Conservation (phyloP, 208 protist species). For the Spongospora subterranea region DNA sequence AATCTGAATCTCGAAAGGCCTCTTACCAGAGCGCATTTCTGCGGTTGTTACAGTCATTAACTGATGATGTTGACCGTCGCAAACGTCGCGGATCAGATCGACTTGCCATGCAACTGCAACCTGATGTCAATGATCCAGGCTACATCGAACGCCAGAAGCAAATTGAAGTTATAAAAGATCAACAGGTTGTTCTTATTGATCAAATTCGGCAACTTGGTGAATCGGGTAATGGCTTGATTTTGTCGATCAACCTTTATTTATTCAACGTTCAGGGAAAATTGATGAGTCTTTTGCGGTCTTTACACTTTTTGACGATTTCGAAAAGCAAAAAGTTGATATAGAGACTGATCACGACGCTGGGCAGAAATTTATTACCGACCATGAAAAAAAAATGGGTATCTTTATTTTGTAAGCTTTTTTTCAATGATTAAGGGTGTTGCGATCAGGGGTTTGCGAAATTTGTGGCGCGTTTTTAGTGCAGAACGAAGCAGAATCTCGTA, state of each 20-base stretch:
- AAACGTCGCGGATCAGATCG: constrained; percentile 42
- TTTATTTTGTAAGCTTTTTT: background rate
- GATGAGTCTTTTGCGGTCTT: background rate
- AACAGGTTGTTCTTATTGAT: background rate
- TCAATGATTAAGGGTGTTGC: background rate
- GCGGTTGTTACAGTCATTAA: constrained; percentile 9
- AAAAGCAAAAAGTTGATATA: background rate
- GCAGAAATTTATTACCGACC: background rate
- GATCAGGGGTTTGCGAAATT: constrained; percentile 23
- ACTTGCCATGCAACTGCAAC: background rate
- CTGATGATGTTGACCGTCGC: constrained; percentile 36
- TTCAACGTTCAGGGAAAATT: background rate
- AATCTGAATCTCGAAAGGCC: background rate
- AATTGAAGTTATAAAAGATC: background rate
- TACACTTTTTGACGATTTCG: background rate
- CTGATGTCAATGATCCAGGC: background rate
- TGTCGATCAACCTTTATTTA: background rate
- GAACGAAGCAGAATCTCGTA: constrained; percentile 41
- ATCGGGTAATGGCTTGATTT: background rate
- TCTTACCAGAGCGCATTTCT: constrained; percentile 31
- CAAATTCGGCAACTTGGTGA: constrained; percentile 30
- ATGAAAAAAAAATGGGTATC: constrained; percentile 39
- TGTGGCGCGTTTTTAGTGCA: constrained; percentile 42
- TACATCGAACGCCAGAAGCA: background rate
- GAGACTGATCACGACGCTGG: background rate